Base-by-base conservation (phyloP, 148 eudicot genomes). In the Persicaria tinctoria region DNA sequence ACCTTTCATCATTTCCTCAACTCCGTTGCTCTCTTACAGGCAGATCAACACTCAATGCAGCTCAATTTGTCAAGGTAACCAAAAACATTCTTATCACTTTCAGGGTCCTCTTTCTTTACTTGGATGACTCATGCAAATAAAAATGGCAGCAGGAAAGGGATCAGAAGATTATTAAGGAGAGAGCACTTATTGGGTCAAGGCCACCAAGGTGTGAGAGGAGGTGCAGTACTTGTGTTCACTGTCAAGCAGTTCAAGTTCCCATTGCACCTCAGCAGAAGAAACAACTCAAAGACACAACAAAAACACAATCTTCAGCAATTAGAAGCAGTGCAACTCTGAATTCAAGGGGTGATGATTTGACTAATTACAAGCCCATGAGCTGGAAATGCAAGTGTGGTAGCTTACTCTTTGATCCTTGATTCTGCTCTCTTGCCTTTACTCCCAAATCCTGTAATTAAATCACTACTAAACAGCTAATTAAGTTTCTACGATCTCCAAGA, bases 341-440 rank as follows among this genome's bases (percentile, higher is more conserved):
- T 72, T 85, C 90, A 4, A 87, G 93, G 83, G 88, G 91, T 14
- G 96, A 89, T 59, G 80, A 75, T 20, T 54, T 86, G 51, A 85
- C 93, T 32, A 89, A 90, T 76, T 93, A 90, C 78, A 90, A 89
- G 81, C 97, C 97, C 38, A 90, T 93, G 80, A 80, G 91, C 76
- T 93, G 97, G 97, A 93, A 87, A 80, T 93, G 97, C 76, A 90
- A 93, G 79, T 93, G 97, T 77, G 97, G 96, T 8, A 76, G 89
- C 71, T 78, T 80, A 66, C 84, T 90, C 51, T 93, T 86, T 80
- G 85, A 89, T 77, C 97, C 97, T 27, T 90, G 74, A 85, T 68
- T 68, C 4, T 74, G 45, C 68, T 11, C 5, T 5, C 4, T 1
- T 63, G 1, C 11, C 45, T 9, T 38, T 4, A 5, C 70, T 13